Evolutionary conservation across 2,329 filamentous ascomycete species (phyloP).

Genomic region (Atkinsonella hypoxylon): DNA sequence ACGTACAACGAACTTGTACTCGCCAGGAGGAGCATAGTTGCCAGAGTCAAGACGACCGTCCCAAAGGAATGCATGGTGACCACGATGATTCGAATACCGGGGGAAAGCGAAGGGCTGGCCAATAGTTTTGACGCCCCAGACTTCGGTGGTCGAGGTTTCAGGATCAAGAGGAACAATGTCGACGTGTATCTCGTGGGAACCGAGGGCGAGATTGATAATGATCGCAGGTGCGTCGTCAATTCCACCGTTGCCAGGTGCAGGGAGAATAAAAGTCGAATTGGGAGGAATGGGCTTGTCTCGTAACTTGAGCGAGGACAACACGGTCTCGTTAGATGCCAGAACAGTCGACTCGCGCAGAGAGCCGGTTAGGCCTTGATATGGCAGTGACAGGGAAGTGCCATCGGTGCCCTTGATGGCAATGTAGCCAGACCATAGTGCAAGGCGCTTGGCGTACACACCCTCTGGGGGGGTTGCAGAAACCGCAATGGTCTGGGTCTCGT

Average conservation of each 20-base stretch:
- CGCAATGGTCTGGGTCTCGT: slow-evolving; percentile 4
- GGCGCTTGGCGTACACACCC: slow-evolving; percentile 5
- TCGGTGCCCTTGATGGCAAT: slow-evolving; percentile 23
- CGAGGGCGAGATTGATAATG: slow-evolving; percentile 30
- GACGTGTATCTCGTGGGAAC: slow-evolving; percentile 30
- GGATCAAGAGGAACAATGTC: slow-evolving; percentile 30
- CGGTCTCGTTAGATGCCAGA: slow-evolving; percentile 13
- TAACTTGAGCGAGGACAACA: slow-evolving; percentile 23
- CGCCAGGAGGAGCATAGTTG: slow-evolving; percentile 33
- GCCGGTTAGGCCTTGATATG: slow-evolving; percentile 28
- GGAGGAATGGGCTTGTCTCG: slow-evolving; percentile 13
- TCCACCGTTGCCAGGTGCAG: slow-evolving; percentile 23
- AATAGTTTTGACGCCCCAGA: slow-evolving; percentile 27
- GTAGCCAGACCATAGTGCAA: slow-evolving; percentile 10
- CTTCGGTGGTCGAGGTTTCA: slow-evolving; percentile 17
- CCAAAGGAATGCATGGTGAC: slow-evolving; percentile 21
- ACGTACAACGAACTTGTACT: slow-evolving; percentile 36
- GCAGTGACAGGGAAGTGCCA: slow-evolving; percentile 24
- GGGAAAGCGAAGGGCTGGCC: slow-evolving; percentile 34
- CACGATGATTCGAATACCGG: slow-evolving; percentile 18
- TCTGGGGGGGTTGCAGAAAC: slow-evolving; percentile 5
- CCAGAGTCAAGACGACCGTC: slow-evolving; percentile 36
- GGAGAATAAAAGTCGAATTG: slow-evolving; percentile 30
- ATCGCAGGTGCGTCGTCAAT: slow-evolving; percentile 24
- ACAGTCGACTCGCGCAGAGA: slow-evolving; percentile 20